Base-by-base conservation (phyloP, 2,329 filamentous ascomycete genomes). In the Colletotrichum spinosum region DNA sequence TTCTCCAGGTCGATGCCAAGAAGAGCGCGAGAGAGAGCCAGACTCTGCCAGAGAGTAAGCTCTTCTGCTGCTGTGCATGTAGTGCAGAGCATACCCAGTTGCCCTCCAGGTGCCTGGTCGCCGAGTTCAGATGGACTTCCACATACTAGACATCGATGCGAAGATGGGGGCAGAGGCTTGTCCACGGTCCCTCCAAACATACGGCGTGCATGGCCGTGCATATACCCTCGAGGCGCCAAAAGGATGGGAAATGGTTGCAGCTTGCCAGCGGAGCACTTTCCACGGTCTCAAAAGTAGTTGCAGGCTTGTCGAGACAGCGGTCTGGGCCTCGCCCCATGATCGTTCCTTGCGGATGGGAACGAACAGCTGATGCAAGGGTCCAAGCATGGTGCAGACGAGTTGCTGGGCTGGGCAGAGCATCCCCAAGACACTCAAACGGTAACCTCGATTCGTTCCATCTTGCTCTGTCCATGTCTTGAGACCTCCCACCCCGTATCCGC, bases 241-340 rank as follows among this genome's bases (percentile, higher is more conserved):
- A 44, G 10, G 42, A 15, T 44, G 42, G 13, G 12, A 7, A 13
- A n/a, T 15, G 8, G 42, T 15, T 13, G 17, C 34, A 11, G 15
- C 46, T 33, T 25, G 25, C 37, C 48, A n/a, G 41, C 48, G 54
- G 54, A 59, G 54, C 17, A 48, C 42, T 15, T 52, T 45, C 9
- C 48, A 49, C 41, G 41, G 55, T 59, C 54, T 52, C 54, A 42
- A 38, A 52, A 39, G 8, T 4, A 17, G 41, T 45, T 12, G 44
- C 6, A 33, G 15, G 8, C 33, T 48, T 55, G 41, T 13, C 5
- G 9, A 17, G 55, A 39, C 38, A n/a, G 55, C 44, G 55, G 60
- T 54, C 60, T 60, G 33, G 55, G 50, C 60, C 55, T 52, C 5
- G 37, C 55, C 15, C 13, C 8, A 35, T 33, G 15, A 57, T 7